Evolutionary conservation across 2,329 filamentous ascomycete genomes (phyloP).

Genomic region (Triangularia verruculosa): DNA sequence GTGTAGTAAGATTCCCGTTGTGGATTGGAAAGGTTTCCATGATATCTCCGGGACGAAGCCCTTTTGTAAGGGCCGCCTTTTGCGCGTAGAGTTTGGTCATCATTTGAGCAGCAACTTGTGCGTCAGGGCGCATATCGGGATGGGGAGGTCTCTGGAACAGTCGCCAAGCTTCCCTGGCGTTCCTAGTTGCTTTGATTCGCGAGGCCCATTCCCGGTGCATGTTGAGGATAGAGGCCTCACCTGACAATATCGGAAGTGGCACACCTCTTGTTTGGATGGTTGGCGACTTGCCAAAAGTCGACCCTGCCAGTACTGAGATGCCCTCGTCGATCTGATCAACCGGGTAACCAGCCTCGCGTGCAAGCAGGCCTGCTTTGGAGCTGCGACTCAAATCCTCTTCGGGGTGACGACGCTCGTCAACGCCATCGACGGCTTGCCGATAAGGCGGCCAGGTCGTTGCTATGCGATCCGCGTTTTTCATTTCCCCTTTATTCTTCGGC

Average conservation of each 20-base stretch:
- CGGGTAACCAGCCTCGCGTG: constrained; percentile 56
- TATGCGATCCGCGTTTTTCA: constrained; percentile 46
- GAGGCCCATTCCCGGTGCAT: constrained; percentile 50
- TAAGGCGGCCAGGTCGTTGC: constrained; percentile 60
- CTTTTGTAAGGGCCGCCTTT: constrained; percentile 24
- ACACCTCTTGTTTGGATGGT: constrained; percentile 54
- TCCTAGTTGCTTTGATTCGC: constrained; percentile 56
- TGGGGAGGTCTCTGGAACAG: constrained; percentile 41
- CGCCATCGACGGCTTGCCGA: constrained; percentile 53
- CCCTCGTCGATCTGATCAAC: constrained; percentile 46
- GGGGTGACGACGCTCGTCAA: constrained; percentile 52
- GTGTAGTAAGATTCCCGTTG: constrained; percentile 58
- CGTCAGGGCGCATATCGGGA: constrained; percentile 35
- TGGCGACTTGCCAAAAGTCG: constrained; percentile 48
- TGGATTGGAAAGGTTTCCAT: constrained; percentile 54
- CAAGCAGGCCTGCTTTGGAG: constrained; percentile 50
- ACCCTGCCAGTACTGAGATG: constrained; percentile 52
- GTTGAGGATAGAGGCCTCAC: constrained; percentile 32
- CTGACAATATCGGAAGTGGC: constrained; percentile 33
- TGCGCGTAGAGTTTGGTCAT: constrained; percentile 53
- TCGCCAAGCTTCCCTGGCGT: constrained; percentile 60
- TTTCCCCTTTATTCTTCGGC: constrained; percentile 51
- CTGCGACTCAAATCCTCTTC: constrained; percentile 55
- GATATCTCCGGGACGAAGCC: constrained; percentile 56
- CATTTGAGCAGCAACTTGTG: constrained; percentile 56